Conservation (phyloP, 2,329 filamentous ascomycete species). For the Tolypocladium inflatum region DNA sequence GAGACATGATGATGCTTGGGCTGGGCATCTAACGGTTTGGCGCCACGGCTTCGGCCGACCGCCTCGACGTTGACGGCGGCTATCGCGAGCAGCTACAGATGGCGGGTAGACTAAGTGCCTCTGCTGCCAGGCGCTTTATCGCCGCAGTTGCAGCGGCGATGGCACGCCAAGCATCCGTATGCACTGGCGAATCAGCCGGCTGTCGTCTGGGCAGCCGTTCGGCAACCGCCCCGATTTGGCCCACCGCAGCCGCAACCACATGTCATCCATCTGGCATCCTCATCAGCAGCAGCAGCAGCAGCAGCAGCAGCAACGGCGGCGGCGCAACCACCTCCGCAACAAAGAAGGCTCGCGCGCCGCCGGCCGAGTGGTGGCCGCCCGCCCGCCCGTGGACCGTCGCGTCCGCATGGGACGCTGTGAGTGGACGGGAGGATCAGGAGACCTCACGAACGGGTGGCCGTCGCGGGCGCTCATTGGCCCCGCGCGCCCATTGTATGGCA, state of each 20-base stretch:
- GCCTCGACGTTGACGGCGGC: not conserved
- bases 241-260: not conserved
- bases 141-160: not conserved
- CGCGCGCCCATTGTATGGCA: not conserved
- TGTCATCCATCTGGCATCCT: not conserved
- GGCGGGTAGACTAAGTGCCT: not conserved
- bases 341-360: not conserved
- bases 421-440: slow-evolving; percentile 1
- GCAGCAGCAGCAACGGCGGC: not conserved
- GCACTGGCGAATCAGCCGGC: not conserved
- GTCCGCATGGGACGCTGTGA: not conserved
- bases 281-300: not conserved
- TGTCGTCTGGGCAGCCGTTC: not conserved
- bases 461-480: not conserved
- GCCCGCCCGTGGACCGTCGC: not conserved
- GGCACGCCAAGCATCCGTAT: not conserved
- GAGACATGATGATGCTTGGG: not conserved
- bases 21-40: not conserved
- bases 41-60: not conserved
- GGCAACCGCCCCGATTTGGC: slow-evolving; percentile 2
- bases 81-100: not conserved
- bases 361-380: not conserved
- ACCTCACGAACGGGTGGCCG: not conserved
- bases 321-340: not conserved
- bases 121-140: not conserved